phyloP scores from a whole-genome alignment of 768 basidiomycete species.

The Pleurotus djamor region DNA sequence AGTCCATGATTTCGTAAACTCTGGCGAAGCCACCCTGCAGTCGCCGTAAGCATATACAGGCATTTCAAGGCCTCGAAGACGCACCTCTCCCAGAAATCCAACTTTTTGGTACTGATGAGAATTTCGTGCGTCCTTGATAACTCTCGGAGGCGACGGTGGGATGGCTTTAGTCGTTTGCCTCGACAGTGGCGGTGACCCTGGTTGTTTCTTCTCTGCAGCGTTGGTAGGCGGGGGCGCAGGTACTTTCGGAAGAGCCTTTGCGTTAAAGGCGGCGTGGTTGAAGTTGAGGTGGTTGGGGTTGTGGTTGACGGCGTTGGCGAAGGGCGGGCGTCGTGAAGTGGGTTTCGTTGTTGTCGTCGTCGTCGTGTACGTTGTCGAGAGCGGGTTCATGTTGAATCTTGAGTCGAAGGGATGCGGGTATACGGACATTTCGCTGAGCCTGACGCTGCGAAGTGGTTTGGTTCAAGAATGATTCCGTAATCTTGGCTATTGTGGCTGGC shows the following conservation, averaged over 20 bases:
- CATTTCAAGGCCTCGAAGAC: constrained; percentile 19
- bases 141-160: constrained; percentile 77
- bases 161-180: constrained; percentile 82
- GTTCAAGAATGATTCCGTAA: constrained; percentile 4
- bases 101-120: constrained; percentile 63
- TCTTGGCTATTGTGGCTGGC: constrained; percentile 1
- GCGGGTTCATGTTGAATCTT: constrained; percentile 5
- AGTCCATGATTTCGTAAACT: constrained; percentile 91
- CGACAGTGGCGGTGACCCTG: constrained; percentile 65
- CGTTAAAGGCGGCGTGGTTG: constrained; percentile 2
- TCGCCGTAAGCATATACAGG: constrained; percentile 21
- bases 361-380: constrained; percentile 4
- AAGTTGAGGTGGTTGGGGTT: constrained; percentile 6
- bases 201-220: constrained; percentile 33
- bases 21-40: constrained; percentile 86
- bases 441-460: constrained; percentile 5
- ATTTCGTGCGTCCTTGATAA: constrained; percentile 66
- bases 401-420: constrained; percentile 1
- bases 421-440: constrained; percentile 7
- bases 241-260: constrained; percentile 17
- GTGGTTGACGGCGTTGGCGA: constrained; percentile 37
- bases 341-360: not conserved
- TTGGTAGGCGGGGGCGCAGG: constrained; percentile 28
- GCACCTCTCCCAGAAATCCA: constrained; percentile 87
- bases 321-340: constrained; percentile 36